phyloP scores from a whole-genome alignment of 371 early-diverging fungal species.

The Furculomyces boomerangus region DNA sequence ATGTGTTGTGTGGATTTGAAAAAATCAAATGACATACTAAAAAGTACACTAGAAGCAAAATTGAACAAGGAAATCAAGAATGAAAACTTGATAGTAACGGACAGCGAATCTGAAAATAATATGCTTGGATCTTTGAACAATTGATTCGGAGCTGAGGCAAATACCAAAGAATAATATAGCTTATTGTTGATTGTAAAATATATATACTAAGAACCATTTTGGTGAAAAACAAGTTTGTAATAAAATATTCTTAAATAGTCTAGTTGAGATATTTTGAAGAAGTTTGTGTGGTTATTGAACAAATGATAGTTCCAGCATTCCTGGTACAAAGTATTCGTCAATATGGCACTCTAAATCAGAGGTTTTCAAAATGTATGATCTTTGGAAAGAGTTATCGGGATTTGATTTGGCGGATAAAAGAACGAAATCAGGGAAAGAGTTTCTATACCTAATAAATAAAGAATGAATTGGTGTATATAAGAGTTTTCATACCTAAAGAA shows the following conservation, averaged over 20 bases:
- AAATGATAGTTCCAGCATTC: slow-evolving; percentile 24
- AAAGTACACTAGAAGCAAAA: neutral
- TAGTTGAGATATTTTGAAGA: too few species aligned
- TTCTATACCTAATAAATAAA: slow-evolving; percentile 8
- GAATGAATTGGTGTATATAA: neutral
- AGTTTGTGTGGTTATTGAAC: too few species aligned
- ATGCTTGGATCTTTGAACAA: too few species aligned
- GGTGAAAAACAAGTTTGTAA: too few species aligned
- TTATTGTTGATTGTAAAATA: too few species aligned
- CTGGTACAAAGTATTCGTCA: slow-evolving; percentile 26
- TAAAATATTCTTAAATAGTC: too few species aligned
- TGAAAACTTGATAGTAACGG: too few species aligned
- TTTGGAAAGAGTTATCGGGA: slow-evolving; percentile 24
- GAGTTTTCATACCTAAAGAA: slow-evolving; percentile 26
- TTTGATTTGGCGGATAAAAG: slow-evolving; percentile 27
- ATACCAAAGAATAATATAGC: too few species aligned
- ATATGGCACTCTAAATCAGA: slow-evolving; percentile 30
- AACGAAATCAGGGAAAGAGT: slow-evolving; percentile 29
- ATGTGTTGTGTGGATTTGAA: neutral
- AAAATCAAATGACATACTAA: neutral
- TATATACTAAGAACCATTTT: too few species aligned
- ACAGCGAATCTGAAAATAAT: too few species aligned
- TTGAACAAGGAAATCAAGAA: too few species aligned
- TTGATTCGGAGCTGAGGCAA: too few species aligned
- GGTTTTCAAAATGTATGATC: slow-evolving; percentile 28